A percentile compares a stretch with the other conserved stretches of the same genome.
Conservation (phyloP, 2,329 filamentous ascomycete species). For the Hypoxylon sp. region DNA sequence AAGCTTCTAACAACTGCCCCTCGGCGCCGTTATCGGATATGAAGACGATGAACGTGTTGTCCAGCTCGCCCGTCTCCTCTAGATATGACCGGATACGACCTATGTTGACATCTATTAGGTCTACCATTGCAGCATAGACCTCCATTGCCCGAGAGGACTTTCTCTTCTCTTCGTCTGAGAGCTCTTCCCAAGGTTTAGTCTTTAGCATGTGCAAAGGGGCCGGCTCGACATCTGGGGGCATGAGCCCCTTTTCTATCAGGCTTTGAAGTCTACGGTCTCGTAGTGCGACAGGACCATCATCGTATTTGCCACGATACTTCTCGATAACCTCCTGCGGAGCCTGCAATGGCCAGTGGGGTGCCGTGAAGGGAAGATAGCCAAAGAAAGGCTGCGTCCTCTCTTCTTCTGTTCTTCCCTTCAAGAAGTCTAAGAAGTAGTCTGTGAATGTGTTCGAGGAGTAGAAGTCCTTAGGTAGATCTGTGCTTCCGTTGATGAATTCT, state of each 20-base stretch:
- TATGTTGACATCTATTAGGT: conserved; percentile 67
- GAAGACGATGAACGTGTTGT: conserved; percentile 55
- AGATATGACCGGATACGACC: conserved; percentile 67
- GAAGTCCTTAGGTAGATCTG: conserved; percentile 42
- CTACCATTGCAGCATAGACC: conserved; percentile 70
- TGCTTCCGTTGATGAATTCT: conserved; percentile 41
- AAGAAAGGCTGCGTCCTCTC: conserved; percentile 65
- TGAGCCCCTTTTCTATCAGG: conserved; percentile 57
- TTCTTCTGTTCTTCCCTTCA: conserved; percentile 45
- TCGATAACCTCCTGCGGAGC: conserved; percentile 66
- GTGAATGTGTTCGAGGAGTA: conserved; percentile 43
- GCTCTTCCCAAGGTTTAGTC: conserved; percentile 44
- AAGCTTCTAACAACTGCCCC: conserved; percentile 45
- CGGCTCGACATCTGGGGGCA: conserved; percentile 44
- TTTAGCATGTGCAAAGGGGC: conserved; percentile 44
- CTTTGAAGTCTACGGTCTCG: conserved; percentile 55
- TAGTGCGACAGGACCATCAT: conserved; percentile 71
- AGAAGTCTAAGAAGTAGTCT: conserved; percentile 36
- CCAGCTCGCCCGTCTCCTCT: conserved; percentile 65
- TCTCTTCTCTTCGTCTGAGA: conserved; percentile 42
- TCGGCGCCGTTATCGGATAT: conserved; percentile 65
- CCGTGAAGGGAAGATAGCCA: conserved; percentile 71
- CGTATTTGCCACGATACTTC: conserved; percentile 72
- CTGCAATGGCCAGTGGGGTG: conserved; percentile 74
- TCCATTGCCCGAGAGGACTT: conserved; percentile 57